Conservation (phyloP, 768 basidiomycete species). For the Lactifluus echinatus region DNA sequence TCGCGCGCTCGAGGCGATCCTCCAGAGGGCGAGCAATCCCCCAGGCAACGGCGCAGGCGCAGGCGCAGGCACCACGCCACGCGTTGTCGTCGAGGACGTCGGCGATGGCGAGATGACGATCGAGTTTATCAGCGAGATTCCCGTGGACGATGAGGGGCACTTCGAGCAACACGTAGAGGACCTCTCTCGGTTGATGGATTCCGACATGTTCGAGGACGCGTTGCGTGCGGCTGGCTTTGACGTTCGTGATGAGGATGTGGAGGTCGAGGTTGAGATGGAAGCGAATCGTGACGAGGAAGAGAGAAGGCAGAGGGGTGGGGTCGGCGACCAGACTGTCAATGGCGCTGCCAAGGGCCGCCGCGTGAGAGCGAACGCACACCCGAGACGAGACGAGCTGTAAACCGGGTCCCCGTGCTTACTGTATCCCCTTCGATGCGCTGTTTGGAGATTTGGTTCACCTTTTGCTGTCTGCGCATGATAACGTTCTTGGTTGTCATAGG, state of each 20-base stretch:
- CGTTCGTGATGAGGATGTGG: constrained; percentile 31
- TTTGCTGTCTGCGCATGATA: not conserved
- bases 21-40: not conserved
- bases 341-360: constrained; percentile 10
- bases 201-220: constrained; percentile 33
- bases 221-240: constrained; percentile 48
- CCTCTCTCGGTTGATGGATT: constrained; percentile 28
- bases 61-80: not conserved
- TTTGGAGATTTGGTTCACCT: not conserved
- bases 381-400: constrained; percentile 10
- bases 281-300: constrained; percentile 24
- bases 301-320: not conserved
- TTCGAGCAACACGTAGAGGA: constrained; percentile 21
- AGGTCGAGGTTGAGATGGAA: constrained; percentile 18
- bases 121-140: constrained; percentile 19
- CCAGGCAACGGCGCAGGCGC: not conserved
- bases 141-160: constrained; percentile 12
- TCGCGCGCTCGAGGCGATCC: constrained; percentile 16
- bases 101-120: constrained; percentile 23
- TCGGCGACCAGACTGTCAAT: not conserved
- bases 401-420: not conserved
- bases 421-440: not conserved
- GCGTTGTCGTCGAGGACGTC: constrained; percentile 19
- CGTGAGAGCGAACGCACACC: not conserved
- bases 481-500: not conserved